phyloP scores from a whole-genome alignment of 1,284 basidiomycete species.

The Ustanciosporium gigantosporum region DNA sequence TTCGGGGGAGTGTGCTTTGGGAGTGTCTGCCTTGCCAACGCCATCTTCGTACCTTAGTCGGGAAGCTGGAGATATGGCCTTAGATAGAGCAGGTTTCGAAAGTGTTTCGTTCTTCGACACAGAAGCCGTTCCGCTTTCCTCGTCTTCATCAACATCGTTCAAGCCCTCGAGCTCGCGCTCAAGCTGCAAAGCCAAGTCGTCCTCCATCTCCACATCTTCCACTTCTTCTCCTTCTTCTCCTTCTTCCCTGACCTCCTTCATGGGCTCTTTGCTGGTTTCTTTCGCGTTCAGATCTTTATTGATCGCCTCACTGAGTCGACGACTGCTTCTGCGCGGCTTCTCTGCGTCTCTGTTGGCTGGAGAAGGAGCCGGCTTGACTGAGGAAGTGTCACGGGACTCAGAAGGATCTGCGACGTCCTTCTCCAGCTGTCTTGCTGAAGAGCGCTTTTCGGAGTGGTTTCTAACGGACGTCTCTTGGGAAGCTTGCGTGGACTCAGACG shows the following conservation, averaged over 20 bases:
- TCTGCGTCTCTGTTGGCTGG: background rate
- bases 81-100: too few relatives aligned
- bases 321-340: slow-evolving; percentile 15
- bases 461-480: too few relatives aligned
- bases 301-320: slow-evolving; percentile 17
- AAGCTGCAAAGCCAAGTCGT: slow-evolving; percentile 27
- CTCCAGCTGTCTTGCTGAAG: too few relatives aligned
- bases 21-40: slow-evolving; percentile 12
- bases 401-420: too few relatives aligned
- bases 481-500: background rate
- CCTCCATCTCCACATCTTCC: slow-evolving; percentile 10
- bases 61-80: slow-evolving; percentile 17
- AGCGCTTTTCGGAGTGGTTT: too few relatives aligned
- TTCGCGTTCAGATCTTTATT: too few relatives aligned
- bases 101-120: background rate
- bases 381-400: too few relatives aligned
- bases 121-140: background rate
- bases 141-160: slow-evolving; percentile 8
- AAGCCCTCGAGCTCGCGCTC: slow-evolving; percentile 32
- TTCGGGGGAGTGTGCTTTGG: slow-evolving; percentile 28
- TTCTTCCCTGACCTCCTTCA: too few relatives aligned
- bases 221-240: background rate
- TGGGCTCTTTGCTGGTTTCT: background rate
- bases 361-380: too few relatives aligned
- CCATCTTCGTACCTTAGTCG: slow-evolving; percentile 10